Percentiles rank a stretch among this genome's conserved stretches.
Conservation (phyloP, 2,329 filamentous ascomycete species). For the Fonsecaea erecta region DNA sequence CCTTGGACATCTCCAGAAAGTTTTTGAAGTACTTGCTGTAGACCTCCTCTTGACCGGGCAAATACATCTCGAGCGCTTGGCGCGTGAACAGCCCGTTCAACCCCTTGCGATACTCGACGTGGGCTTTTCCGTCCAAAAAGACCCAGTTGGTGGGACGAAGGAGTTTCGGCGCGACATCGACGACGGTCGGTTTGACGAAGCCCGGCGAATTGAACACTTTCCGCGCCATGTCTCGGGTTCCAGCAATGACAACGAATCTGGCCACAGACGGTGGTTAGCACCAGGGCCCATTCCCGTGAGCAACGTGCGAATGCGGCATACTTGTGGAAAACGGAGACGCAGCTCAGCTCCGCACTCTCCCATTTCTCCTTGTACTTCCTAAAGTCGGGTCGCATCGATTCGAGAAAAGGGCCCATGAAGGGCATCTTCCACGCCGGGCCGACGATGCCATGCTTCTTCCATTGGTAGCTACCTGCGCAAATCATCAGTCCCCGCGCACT, state of each 20-base stretch:
- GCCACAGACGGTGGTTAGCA: neutral
- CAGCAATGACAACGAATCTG: conserved; percentile 96
- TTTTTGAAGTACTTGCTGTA: conserved; percentile 84
- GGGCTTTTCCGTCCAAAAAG: conserved; percentile 90
- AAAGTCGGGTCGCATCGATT: conserved; percentile 91
- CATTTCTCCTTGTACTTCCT: conserved; percentile 91
- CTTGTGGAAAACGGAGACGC: conserved; percentile 99
- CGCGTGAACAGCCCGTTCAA: conserved; percentile 94
- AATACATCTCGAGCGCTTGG: conserved; percentile 81
- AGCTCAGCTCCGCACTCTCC: conserved; percentile 87
- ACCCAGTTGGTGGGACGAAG: conserved; percentile 94
- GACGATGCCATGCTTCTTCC: conserved; percentile 74
- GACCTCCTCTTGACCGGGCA: conserved; percentile 89
- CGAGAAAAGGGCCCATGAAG: conserved; percentile 92
- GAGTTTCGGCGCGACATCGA: conserved; percentile 91
- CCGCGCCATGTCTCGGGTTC: conserved; percentile 89
- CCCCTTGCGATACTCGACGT: conserved; percentile 97
- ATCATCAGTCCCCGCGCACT: conserved; percentile 31
- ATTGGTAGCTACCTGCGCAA: conserved; percentile 70
- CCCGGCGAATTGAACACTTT: conserved; percentile 94
- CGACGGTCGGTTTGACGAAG: conserved; percentile 94
- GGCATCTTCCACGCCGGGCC: conserved; percentile 77
- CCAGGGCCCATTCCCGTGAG: neutral
- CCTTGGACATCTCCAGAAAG: conserved; percentile 75
- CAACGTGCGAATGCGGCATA: conserved; percentile 51